A percentile compares a stretch with the other conserved stretches of the same genome.
These are phyloP conservation scores for Fusarium virguliforme DNA, from an alignment of 2,329 filamentous ascomycete genomes.

Conservation along the genomic window DNA sequence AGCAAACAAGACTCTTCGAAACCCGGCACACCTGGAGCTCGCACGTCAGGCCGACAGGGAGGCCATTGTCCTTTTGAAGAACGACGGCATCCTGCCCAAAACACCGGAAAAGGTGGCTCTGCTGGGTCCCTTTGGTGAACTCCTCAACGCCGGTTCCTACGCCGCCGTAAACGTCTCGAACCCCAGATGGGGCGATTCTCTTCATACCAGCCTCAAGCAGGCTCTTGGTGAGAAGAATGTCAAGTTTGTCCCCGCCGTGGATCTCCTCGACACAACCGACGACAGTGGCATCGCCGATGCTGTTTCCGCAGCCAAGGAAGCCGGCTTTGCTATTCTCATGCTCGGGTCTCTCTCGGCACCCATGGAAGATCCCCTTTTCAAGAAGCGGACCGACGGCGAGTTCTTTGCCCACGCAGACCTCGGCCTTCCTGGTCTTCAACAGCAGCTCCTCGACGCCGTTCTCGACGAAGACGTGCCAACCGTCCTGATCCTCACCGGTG, in stretches of 20 bases:
- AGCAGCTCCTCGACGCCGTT: conserved; percentile 55
- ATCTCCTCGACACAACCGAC: conserved; percentile 39
- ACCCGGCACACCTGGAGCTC: conserved; percentile 23
- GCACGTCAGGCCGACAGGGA: conserved; percentile 36
- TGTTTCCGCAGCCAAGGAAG: conserved; percentile 50
- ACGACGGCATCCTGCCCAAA: conserved; percentile 70
- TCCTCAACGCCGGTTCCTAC: conserved; percentile 42
- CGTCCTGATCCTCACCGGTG: conserved; percentile 51
- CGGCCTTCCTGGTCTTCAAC: conserved; percentile 54
- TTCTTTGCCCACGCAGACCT: conserved; percentile 54
- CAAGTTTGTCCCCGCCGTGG: conserved; percentile 34
- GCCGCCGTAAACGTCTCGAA: conserved; percentile 41
- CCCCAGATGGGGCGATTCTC: conserved; percentile 37
- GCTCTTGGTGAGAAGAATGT: conserved; percentile 37
- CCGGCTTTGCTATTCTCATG: conserved; percentile 52
- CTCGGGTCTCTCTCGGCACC: conserved; percentile 52
- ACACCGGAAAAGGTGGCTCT: conserved; percentile 52
- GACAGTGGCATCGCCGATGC: conserved; percentile 41
- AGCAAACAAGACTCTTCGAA: conserved; percentile 36
- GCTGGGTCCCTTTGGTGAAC: conserved; percentile 51
- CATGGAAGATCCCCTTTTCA: conserved; percentile 46
- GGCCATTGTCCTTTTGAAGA: conserved; percentile 74
- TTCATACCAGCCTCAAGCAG: conserved; percentile 34
- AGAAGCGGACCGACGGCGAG: conserved; percentile 57
- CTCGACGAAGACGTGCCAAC: conserved; percentile 53